Evolutionary conservation across 1,139 yeast species (phyloP), one percentile per base, ranked within the genome.

Genomic region (Zygotorulaspora mrakii): DNA sequence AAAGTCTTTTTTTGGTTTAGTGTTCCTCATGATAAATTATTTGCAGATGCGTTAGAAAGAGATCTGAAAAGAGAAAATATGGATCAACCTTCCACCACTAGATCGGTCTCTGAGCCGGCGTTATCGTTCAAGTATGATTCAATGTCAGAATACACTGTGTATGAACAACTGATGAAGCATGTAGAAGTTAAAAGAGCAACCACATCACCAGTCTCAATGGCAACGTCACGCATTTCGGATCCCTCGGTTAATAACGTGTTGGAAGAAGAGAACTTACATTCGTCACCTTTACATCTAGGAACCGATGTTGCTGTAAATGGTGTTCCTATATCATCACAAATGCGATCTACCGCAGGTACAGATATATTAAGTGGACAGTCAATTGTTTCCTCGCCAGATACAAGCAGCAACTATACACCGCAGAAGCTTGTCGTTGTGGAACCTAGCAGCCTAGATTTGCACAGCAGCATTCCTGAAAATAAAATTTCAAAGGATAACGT

Each of bases 1-100:
- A 91, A 91, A 61, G 97, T 91, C 28, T 91, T 91, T 61, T 88
- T 82, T 62, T 91, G 98, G 98, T 89, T 85, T 62, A 83, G 89
- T 57, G 97, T 91, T 5, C 91, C 94, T 31, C 97, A 91, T 65
- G 96, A 91, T 60, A 81, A 85, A 57, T 67, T 91, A 37, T 89
- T 91, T 74, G 80, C 91, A 3, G 98, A 91, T 64, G 97, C 97
- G 0, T 67, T 91, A 40, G 97, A 89, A 63, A 71, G 98, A 53
- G 98, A 91, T 58, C 67, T 89, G 59, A 88, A 88, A 62, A 81
- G 86, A 56, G 96, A 89, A 54, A 62, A 67, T 33, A 44, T 68
- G 24, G 71, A 71, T 38, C 83, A 77, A 49, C 62, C 64, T 3
- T 72, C 86, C 1, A 80, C 89, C 0, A 81, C 91, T 1, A 65